Base-by-base conservation (phyloP, 192 early-diverging fungal species). In the Chytriomyces sp. region DNA sequence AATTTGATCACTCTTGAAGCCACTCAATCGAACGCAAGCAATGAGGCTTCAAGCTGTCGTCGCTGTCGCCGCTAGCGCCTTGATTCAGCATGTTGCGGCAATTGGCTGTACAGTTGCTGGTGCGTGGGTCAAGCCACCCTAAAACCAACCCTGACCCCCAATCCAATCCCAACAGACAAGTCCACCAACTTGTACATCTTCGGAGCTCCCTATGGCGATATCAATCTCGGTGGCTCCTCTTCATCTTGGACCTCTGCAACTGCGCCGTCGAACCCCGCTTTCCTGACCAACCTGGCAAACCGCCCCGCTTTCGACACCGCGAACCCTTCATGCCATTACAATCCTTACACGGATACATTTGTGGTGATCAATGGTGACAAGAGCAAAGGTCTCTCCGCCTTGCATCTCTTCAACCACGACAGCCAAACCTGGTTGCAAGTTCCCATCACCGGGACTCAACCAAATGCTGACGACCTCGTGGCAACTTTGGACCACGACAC, bases 401-500 rank as follows among this genome's bases (percentile, higher is more conserved):
- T 68, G 52, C 65, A 68, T 55, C 32, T 68, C 0, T 68, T 68
- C 34, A 37, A 68, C 39, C 25, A 26, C 17, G 55, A 6, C 14
- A 14, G 52, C 14, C 7, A 52, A 30, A 55, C 65, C 14, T 68
- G 65, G 65, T 25, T 31, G 30, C 19, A 55, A 8, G 65, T 68
- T 14, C 28, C 28, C 14, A 28, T 55, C 17, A 68, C 65, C 32
- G 44, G 52, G 6, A 37, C 30, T 52, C 33, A 38, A 19, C 65
- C 65, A 28, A 34, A 19, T 36, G 54, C 8, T 6, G 19, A 12
- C 7, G 54, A 68, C 52, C 19, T 36, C 1, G 65, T 34, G 6
- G 65, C 65, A n/a, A 68, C 65, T 2, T n/a, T 68, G 26, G 65
- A 68, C 55, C 65, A 68, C 33, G 52, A 68, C 36, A 68, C 65